phyloP scores from a whole-genome alignment of 805 yeast genomes.

The Metschnikowia drakensbergensis region DNA sequence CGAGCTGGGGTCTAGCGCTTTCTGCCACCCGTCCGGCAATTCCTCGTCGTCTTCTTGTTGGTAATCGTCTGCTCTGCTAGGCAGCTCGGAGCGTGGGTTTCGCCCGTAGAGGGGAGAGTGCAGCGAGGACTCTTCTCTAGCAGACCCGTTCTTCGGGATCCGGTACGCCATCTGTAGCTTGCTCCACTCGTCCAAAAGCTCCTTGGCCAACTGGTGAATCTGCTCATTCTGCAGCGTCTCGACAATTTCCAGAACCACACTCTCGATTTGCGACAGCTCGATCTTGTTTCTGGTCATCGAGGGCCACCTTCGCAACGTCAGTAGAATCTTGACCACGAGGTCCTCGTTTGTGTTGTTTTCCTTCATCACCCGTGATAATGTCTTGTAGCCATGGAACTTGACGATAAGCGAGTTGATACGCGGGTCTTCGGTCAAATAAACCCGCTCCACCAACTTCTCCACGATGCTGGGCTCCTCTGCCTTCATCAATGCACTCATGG shows the following conservation, averaged over 20 bases:
- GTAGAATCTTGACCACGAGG: constrained; percentile 48
- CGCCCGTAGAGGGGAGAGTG: constrained; percentile 14
- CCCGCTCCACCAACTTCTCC: constrained; percentile 63
- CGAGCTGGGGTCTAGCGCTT: constrained; percentile 45
- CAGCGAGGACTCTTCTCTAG: constrained; percentile 5
- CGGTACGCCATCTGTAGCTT: constrained; percentile 76
- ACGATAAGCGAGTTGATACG: constrained; percentile 56
- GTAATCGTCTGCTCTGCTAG: constrained; percentile 6
- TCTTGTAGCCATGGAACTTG: constrained; percentile 82
- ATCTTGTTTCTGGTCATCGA: constrained; percentile 73
- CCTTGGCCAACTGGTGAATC: constrained; percentile 35
- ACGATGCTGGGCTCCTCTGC: constrained; percentile 65
- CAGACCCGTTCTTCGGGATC: constrained; percentile 57
- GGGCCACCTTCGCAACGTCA: constrained; percentile 51
- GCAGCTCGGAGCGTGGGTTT: constrained; percentile 15
- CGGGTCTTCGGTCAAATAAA: constrained; percentile 49
- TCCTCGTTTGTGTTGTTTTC: constrained; percentile 30
- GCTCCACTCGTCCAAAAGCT: constrained; percentile 65
- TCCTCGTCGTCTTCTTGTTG: constrained; percentile 21
- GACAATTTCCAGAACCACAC: constrained; percentile 46
- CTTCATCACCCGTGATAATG: constrained; percentile 60
- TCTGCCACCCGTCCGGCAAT: constrained; percentile 66
- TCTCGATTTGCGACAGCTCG: constrained; percentile 67
- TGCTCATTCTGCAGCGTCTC: constrained; percentile 21
- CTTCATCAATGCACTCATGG: constrained; percentile 79